Conservation (phyloP, 805 yeast genomes). For the Starmerella bacillaris region DNA sequence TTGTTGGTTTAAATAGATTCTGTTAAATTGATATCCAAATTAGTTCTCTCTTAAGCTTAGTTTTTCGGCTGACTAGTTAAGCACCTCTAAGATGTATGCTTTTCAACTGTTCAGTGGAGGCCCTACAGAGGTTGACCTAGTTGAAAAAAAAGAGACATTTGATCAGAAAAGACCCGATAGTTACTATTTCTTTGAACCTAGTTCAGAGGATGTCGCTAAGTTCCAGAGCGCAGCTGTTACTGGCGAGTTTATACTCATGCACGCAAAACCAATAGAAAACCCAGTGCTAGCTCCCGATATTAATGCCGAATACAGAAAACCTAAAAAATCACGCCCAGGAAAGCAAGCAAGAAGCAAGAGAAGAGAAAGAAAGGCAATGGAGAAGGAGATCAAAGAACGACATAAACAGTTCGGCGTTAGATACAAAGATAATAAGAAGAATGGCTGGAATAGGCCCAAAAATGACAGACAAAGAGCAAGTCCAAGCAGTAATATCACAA, state of each 20-base stretch:
- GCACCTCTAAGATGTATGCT: too few species aligned
- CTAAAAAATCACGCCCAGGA: constrained; percentile 16
- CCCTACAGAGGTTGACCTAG: constrained; percentile 6
- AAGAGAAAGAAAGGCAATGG: constrained; percentile 1
- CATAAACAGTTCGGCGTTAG: too few species aligned
- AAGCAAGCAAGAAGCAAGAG: constrained; percentile 11
- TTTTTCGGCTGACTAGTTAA: too few species aligned
- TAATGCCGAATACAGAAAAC: constrained; percentile 9
- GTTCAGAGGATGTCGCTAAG: neutral
- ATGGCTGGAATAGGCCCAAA: too few species aligned
- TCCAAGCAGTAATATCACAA: too few species aligned
- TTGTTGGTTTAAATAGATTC: too few species aligned
- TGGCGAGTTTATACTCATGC: constrained; percentile 8
- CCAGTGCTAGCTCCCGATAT: constrained; percentile 13
- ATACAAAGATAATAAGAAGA: too few species aligned
- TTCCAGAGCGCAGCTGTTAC: constrained; percentile 10
- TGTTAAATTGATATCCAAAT: too few species aligned
- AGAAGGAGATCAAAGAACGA: constrained; percentile 6
- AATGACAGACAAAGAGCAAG: too few species aligned
- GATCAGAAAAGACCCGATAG: constrained; percentile 8
- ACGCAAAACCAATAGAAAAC: constrained; percentile 1
- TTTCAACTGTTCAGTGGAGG: constrained; percentile 13
- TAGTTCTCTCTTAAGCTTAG: too few species aligned
- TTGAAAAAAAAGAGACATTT: constrained; percentile 1
- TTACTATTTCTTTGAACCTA: constrained; percentile 9